Base-by-base conservation (phyloP, 257 asterid genomes). In the Thymus quinquecostatus region DNA sequence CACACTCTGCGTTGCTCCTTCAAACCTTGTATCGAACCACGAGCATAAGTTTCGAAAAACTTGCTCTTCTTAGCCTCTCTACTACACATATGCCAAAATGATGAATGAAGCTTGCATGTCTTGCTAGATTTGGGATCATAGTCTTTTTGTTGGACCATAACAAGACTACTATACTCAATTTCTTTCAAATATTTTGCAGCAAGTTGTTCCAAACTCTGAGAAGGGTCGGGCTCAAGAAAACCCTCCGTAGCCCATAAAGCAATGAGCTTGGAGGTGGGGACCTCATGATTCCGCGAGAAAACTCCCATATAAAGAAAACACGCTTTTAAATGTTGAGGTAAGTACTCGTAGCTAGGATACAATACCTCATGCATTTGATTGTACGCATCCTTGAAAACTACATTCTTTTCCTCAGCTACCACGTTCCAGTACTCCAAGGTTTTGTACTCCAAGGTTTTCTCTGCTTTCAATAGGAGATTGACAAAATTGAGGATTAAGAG, bases 311-410 rank as follows among this genome's bases (percentile, higher is more conserved):
- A 21, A 21, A 21, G 21, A 21, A 43, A 62, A 29, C 68, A 62
- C 10, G 68, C 68, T 62, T 41, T 62, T 3, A 62, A 43, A 14
- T 27, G 51, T 62, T 62, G 68, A 8, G 68, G 68, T 10, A 41
- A 14, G 68, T 41, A 62, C 8, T 21, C 8, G 14, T 62, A 62
- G 68, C 54, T 62, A 14, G 54, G 68, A 41, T 21, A 27, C 21
- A 64, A 10, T 47, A 44, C 55, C 69, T 64, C 10, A 28, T 48
- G 53, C 14, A 64, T 44, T 28, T 44, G 56, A 44, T 64, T 41
- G 29, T 44, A 44, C 6, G 56, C 69, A 5, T 41, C 56, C 69
- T 14, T 11, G 43, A 64, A 64, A 28, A 64, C 41, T 5, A 41
- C 6, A 64, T 44, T 44, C 11, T 12, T 49, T 11, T 44, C 49